Base-by-base conservation (phyloP, 1,284 basidiomycete genomes). In the Acaromyces ingoldii region DNA sequence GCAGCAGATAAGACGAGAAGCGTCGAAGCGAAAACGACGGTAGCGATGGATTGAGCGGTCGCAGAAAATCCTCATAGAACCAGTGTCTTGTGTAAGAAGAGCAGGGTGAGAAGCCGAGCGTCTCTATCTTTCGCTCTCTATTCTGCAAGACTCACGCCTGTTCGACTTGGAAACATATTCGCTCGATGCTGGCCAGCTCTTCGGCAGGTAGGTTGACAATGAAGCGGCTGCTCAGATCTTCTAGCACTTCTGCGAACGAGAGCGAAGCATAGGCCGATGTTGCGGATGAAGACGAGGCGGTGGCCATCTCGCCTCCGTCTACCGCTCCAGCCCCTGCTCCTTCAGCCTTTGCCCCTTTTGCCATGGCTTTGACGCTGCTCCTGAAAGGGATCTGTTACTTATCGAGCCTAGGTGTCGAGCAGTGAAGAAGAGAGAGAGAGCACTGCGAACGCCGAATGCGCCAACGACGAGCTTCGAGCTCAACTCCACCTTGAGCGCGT, bases 31-130 rank as follows among this genome's bases (percentile, higher is more conserved):
- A 58, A 4, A 60, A 81, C 1, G 91, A 88, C 0, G 91, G 92
- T 31, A 97, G 84, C 51, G 84, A 83, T 1, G 87, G 86, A 64
- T 95, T 90, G 74, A 87, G 82, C 1, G 78, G 77, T 17, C 93
- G 87, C 58, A 98, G 85, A 69, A 96, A 98, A 77, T 99, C 95
- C 79, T 98, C 93, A 75, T 99, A 99, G 78, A 91, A 99, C 95
- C 95, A 99, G 77, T 99, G 93, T 17, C 91, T 95, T 73, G 25
- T 37, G 56, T 37, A 17, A 43, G 19, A 38, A 34, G 17, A n/a
- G 31, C 15, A 10, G 11, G 11, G 40, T n/a, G n/a, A 15, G 39
- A 15, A 48, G n/a, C 17, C 22, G 15, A 19, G 41, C 42, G n/a
- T 22, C 15, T 9, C 17, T 15, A n/a, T 2, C 13, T 2, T 9